Percentiles rank a stretch among this genome's conserved stretches.
phyloP scores from a whole-genome alignment of 495 filamentous ascomycete species.

The Penicillium fimorum region DNA sequence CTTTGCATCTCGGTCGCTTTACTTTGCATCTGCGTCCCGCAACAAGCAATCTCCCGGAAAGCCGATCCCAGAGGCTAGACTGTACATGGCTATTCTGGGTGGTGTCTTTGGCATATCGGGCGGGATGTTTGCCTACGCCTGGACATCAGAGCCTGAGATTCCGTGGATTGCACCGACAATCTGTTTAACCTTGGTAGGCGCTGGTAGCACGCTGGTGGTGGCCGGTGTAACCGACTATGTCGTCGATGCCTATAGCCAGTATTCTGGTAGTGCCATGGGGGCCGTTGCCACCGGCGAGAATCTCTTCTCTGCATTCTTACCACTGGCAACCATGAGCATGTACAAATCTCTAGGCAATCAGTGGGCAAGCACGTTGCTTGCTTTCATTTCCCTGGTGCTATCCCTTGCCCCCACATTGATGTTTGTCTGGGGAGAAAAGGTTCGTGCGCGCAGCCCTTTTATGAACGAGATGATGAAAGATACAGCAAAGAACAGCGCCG shows the following conservation, averaged over 20 bases:
- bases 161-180: slow-evolving; percentile 30
- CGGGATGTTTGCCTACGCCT: slow-evolving; percentile 24
- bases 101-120: slow-evolving; percentile 12
- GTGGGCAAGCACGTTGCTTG: slow-evolving; percentile 46
- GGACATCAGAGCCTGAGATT: slow-evolving; percentile 9
- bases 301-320: slow-evolving; percentile 36
- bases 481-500: background rate
- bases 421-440: slow-evolving; percentile 28
- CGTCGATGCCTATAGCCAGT: slow-evolving; percentile 34
- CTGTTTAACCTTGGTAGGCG: slow-evolving; percentile 20
- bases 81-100: slow-evolving; percentile 17
- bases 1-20: slow-evolving; percentile 7
- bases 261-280: slow-evolving; percentile 36
- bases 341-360: slow-evolving; percentile 42
- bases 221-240: slow-evolving; percentile 34
- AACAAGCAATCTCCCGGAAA: slow-evolving; percentile 11
- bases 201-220: slow-evolving; percentile 30
- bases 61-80: slow-evolving; percentile 20
- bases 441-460: slow-evolving; percentile 20
- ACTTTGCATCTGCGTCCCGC: slow-evolving; percentile 4
- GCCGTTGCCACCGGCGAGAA: slow-evolving; percentile 40
- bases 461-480: background rate
- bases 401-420: slow-evolving; percentile 34
- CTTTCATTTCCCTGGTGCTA: slow-evolving; percentile 35
- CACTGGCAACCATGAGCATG: slow-evolving; percentile 44